Base-by-base conservation (phyloP, 1,284 basidiomycete species). In the Fereydounia khargensis region DNA sequence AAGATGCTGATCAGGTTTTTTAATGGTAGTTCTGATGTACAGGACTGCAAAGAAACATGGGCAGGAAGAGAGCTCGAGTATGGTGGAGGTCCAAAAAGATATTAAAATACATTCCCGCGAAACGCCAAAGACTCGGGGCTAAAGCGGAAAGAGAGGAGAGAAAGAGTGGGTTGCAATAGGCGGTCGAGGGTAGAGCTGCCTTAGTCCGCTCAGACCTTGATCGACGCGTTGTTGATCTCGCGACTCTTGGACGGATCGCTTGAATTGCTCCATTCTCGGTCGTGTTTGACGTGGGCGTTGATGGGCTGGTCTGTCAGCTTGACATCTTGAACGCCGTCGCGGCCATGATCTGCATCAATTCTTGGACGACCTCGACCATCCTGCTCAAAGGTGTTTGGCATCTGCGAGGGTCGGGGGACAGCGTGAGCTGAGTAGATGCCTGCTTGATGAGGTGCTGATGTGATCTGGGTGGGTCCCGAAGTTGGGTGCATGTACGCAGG, bases 401-500 rank as follows among this genome's bases (percentile, higher is more conserved):
- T 45, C 9, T 43, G 33, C 8, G 34, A 18, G 13, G 22, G 40
- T 19, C 52, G 6, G 17, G 50, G 54, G 21, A 49, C 45, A 6
- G 37, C 45, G 24, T 46, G 47, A 3, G 44, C 22, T 20, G 52
- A 35, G 38, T 57, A 65, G 4, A 47, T 39, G n/a, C 46, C 49
- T 4, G 47, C 19, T 19, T 24, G n/a, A n/a, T 9, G 17, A 9
- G 20, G 44, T 6, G 25, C 48, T 35, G 48, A 47, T 9, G 43
- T 47, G 28, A 54, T 37, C 14, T 18, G 27, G 19, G 50, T 38
- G 1, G 44, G 47, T 3, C 48, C 59, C 8, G 45, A 41, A 4
- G 33, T 47, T 3, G 59, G 54, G 36, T 62, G 48, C 49, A 64
- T 56, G 42, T 64, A 60, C 6, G 49, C 58, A 4, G 56, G 61